Evolutionary conservation across 2,329 filamentous ascomycete species (phyloP).

Genomic region (Pestalotiopsis sp.): DNA sequence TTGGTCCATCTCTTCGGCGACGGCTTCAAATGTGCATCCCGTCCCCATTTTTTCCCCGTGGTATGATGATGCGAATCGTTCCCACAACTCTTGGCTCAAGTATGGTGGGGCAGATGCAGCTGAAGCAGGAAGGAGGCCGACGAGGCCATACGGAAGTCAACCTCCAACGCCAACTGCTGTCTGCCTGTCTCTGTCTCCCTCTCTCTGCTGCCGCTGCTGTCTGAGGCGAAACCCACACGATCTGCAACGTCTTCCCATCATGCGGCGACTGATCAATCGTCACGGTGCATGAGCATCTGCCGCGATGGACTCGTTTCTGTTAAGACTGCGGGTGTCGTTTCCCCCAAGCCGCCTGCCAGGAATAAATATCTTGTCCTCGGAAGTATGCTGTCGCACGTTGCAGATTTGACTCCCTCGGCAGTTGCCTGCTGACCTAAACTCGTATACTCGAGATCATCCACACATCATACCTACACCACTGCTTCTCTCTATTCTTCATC

Average conservation of each 20-base stretch:
- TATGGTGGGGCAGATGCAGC: background rate
- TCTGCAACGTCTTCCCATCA: background rate
- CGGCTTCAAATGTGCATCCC: background rate
- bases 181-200: background rate
- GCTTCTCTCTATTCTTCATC: background rate
- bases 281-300: background rate
- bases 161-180: background rate
- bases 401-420: too few species aligned
- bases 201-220: background rate
- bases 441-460: too few species aligned
- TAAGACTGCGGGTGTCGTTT: background rate
- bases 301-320: background rate
- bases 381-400: too few species aligned
- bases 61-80: background rate
- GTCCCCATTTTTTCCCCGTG: background rate
- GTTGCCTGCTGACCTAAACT: too few species aligned
- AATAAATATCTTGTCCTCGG: too few species aligned
- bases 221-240: background rate
- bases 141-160: background rate
- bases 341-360: background rate
- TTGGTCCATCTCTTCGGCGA: background rate
- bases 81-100: background rate
- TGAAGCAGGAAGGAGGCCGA: background rate
- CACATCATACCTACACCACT: too few species aligned
- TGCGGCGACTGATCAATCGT: background rate